Evolutionary conservation across 2,329 filamentous ascomycete species (phyloP), one percentile per base, ranked within the genome.

Genomic region (Aspergillus thermomutatus): DNA sequence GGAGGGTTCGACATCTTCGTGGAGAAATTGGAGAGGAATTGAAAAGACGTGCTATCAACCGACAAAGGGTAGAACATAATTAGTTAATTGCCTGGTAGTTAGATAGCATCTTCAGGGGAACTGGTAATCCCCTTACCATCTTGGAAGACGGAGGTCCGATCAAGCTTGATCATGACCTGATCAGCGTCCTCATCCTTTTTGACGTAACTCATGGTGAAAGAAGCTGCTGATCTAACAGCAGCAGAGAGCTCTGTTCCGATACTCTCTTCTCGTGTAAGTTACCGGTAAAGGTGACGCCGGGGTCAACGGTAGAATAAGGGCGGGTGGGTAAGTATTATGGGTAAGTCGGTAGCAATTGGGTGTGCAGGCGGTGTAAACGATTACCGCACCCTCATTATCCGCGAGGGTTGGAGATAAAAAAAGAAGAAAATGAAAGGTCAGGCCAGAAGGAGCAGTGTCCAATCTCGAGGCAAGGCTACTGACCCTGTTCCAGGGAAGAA

Each of bases 141-240:
- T 82, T 97, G 94, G 77, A 97, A 97, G 64, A 99, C 94, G 69
- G 93, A 92, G 56, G 93, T 97, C 72, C 95, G 89, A 81, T 99
- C 94, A 71, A 97, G 91, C 84, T 93, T 96, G 83, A 97, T 89
- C 81, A 97, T 85, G 73, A 90, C 88, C 75, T 88, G 86, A 75
- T 97, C 93, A 73, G 88, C 91, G 82, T 99, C 94, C 84, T 97
- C 94, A 78, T 99, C 93, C 83, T 96, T 97, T 82, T 99, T 99
- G 82, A 93, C 88, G 85, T 94, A 96, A 80, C 89, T 94, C 92
- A 96, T 96, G 25, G 60, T 76, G 74, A 60, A 62, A 61, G 63
- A 62, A 46, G 64, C 65, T 65, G 66, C 69, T 65, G 66, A 59
- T 60, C 66, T 66, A 63, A 65, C 65, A 65, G 67, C 68, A 69